Evolutionary conservation across 163 green algal species (phyloP), one percentile per base, ranked within the genome.

Genomic region (Coccomyxa subellipsoidea): DNA sequence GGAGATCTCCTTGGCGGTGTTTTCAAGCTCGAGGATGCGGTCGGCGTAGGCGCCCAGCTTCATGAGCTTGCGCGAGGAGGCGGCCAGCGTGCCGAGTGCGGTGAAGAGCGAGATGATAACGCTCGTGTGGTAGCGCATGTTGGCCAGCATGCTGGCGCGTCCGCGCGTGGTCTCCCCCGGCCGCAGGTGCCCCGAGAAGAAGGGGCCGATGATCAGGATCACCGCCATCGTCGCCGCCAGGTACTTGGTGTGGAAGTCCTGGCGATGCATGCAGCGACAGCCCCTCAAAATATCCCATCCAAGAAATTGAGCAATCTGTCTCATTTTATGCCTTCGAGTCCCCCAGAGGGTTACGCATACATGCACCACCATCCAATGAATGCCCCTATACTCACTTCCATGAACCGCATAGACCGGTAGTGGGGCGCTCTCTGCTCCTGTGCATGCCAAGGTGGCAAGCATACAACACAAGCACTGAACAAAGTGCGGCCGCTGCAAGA

Each of bases 241-340:
- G 85, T 97, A 97, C 89, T 97, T 97, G 69, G 95, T 85, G 79
- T 94, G 47, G 59, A 96, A 95, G 83, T 97, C 93, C 84, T 96
- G 91, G 29, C 29, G 36, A 18, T 59, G 47, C 47, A 59, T 18
- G 15, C 47, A 59, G 5, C n/a, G n/a, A n/a, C n/a, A n/a, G n/a
- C n/a, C n/a, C n/a, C n/a, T n/a, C n/a, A n/a, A n/a, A n/a, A n/a
- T n/a, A n/a, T n/a, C n/a, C n/a, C n/a, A n/a, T n/a, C n/a, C n/a
- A n/a, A n/a, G n/a, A n/a, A n/a, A n/a, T n/a, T n/a, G n/a, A n/a
- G n/a, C n/a, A n/a, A n/a, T n/a, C n/a, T n/a, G n/a, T n/a, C n/a
- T n/a, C n/a, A n/a, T n/a, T n/a, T n/a, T n/a, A n/a, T n/a, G n/a
- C n/a, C n/a, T n/a, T n/a, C n/a, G n/a, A n/a, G n/a, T n/a, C n/a